A percentile compares a stretch with the other conserved stretches of the same genome.
Evolutionary conservation across 129 eudicot species (phyloP).

Genomic region (Cynara cardunculus): DNA sequence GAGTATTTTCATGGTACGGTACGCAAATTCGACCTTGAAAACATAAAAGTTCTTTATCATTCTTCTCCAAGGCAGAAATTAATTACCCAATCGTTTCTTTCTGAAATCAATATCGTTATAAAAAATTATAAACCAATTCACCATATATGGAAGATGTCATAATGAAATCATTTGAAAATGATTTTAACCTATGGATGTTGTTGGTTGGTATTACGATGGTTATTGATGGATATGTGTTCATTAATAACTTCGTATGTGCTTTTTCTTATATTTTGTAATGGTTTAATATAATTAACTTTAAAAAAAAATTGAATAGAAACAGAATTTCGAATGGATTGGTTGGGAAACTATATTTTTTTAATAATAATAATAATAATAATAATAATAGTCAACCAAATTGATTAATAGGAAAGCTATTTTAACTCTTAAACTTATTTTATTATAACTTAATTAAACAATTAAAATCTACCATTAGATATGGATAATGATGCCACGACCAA

Average conservation of each 20-base stretch:
- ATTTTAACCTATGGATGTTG: background rate
- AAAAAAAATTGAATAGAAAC: background rate
- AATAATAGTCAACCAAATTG: background rate
- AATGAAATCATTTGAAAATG: no score
- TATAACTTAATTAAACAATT: background rate
- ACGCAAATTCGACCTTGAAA: no score
- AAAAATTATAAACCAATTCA: no score
- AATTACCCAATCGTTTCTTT: no score
- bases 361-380: background rate
- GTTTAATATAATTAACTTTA: background rate
- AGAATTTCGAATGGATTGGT: background rate
- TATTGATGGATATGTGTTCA: background rate
- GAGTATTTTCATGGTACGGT: no score
- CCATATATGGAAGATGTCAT: no score
- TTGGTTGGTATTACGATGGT: background rate
- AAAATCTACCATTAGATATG: background rate
- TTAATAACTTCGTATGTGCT: background rate
- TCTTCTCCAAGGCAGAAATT: no score
- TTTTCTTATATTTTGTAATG: background rate
- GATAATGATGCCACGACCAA: slow-evolving; percentile 2
- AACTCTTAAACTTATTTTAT: background rate
- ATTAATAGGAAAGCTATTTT: background rate
- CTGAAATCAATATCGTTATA: no score
- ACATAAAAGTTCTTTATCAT: no score
- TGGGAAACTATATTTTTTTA: background rate